Percentiles rank a stretch among this genome's conserved stretches.
These are phyloP conservation scores for Antarctomyces pellizariae DNA, from an alignment of 495 filamentous ascomycete species.

Conservation along the genomic window DNA sequence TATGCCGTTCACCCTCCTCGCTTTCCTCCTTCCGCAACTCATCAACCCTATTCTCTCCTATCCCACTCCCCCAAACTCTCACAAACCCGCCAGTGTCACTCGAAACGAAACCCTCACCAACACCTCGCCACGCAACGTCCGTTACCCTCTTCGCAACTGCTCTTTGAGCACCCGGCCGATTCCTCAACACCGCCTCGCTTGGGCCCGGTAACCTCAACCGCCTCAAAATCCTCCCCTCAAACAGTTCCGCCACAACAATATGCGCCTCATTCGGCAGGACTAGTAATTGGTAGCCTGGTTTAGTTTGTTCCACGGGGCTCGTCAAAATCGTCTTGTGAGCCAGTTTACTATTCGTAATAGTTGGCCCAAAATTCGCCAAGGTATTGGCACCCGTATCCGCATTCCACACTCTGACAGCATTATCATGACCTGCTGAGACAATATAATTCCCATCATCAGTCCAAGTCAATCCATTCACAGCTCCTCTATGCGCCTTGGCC, in stretches of 20 bases:
- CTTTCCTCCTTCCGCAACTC: slow-evolving; percentile 8
- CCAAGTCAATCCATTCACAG: slow-evolving; percentile 69
- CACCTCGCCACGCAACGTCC: slow-evolving; percentile 44
- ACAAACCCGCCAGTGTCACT: slow-evolving; percentile 31
- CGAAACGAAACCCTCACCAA: slow-evolving; percentile 18
- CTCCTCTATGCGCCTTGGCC: slow-evolving; percentile 46
- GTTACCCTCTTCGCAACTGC: slow-evolving; percentile 35
- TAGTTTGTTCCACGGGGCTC: slow-evolving; percentile 26
- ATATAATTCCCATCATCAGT: slow-evolving; percentile 51
- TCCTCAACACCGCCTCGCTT: slow-evolving; percentile 19
- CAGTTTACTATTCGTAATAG: slow-evolving; percentile 45
- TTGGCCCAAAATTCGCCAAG: slow-evolving; percentile 58
- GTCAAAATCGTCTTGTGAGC: slow-evolving; percentile 37
- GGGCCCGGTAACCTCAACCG: slow-evolving; percentile 38
- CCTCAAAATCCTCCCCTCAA: slow-evolving; percentile 49
- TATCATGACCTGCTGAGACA: slow-evolving; percentile 59
- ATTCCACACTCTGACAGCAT: slow-evolving; percentile 68
- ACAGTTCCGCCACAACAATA: slow-evolving; percentile 51
- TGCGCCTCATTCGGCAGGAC: slow-evolving; percentile 59
- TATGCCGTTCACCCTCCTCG: slow-evolving; percentile 17
- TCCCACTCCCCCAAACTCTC: slow-evolving; percentile 26
- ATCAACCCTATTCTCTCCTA: slow-evolving; percentile 7
- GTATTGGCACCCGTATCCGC: slow-evolving; percentile 57
- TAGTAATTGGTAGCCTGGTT: slow-evolving; percentile 33
- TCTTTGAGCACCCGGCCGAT: slow-evolving; percentile 14